Evolutionary conservation across 2,329 filamentous ascomycete species (phyloP), one percentile per base, ranked within the genome.

Genomic region (Aspergillus pseudoglaucus): DNA sequence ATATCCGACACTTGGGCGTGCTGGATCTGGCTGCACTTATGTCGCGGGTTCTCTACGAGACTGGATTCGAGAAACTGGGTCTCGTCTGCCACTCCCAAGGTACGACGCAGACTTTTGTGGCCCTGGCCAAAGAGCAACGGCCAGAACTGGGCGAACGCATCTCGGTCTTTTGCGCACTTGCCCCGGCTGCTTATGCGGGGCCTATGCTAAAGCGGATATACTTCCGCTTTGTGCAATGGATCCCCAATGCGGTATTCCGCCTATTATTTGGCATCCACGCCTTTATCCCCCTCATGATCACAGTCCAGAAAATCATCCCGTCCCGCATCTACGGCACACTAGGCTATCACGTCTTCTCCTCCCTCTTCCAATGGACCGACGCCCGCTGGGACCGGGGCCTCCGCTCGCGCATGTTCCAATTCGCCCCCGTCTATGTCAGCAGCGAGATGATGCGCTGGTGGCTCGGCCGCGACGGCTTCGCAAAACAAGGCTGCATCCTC

Each of bases 401-500:
- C 12, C 77, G 87, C 49, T 73, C 88, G 62, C 83, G 91, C 38
- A 85, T 94, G 79, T 96, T 97, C 65, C 88, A 93, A 59, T 96
- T 95, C 56, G 83, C 89, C 0, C 91, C 91, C 1, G 88, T 95
- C 0, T 95, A 94, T 59, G 88, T 96, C 44, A 89, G 84, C 57
- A 81, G 88, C 1, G 90, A 96, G 70, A 85, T 83, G 49, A 95
- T 96, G 88, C 78, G 88, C 5, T 97, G 91, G 91, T 96, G 91
- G 91, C 77, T 96, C 0, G 91, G 90, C 0, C 75, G 84, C 3
- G 88, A 93, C 58, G 90, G 90, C 57, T 96, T 95, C 60, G 85
- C 82, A 22, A 82, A 78, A 58, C 88, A 95, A 59, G 88, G 87
- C 63, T 96, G 90, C 62, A 94, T 96, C 45, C 73, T 96, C 6